Conservation (phyloP, 2,329 filamentous ascomycete species). For the Coniochaeta prunicola region DNA sequence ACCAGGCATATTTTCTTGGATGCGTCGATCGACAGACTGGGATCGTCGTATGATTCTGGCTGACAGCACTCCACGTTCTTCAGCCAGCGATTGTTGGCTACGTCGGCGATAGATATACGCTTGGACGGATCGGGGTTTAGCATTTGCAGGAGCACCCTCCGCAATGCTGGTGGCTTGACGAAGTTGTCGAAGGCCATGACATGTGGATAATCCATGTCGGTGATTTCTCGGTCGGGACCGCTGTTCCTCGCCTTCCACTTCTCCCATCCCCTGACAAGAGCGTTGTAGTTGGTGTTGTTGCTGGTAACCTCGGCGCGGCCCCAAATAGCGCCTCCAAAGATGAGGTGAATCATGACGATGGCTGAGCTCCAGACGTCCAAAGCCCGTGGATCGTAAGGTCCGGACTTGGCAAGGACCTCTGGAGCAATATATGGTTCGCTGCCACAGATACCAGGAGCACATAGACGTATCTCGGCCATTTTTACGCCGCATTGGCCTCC, state of each 20-base stretch:
- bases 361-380: slow-evolving; percentile 83
- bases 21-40: slow-evolving; percentile 52
- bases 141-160: slow-evolving; percentile 71
- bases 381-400: slow-evolving; percentile 63
- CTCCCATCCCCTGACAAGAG: slow-evolving; percentile 60
- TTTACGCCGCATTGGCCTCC: slow-evolving; percentile 66
- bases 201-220: slow-evolving; percentile 58
- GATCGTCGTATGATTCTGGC: slow-evolving; percentile 61
- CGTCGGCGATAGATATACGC: slow-evolving; percentile 62
- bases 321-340: slow-evolving; percentile 69
- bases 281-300: slow-evolving; percentile 53
- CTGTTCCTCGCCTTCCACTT: slow-evolving; percentile 54
- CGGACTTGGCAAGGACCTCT: slow-evolving; percentile 66
- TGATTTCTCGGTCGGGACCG: slow-evolving; percentile 26
- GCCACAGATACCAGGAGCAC: slow-evolving; percentile 74
- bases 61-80: slow-evolving; percentile 74
- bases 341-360: slow-evolving; percentile 74
- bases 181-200: slow-evolving; percentile 57
- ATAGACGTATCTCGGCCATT: slow-evolving; percentile 65
- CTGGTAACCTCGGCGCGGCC: slow-evolving; percentile 49
- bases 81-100: slow-evolving; percentile 65
- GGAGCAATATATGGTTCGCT: slow-evolving; percentile 83
- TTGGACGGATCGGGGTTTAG: slow-evolving; percentile 68
- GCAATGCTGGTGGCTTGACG: slow-evolving; percentile 60
- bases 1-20: slow-evolving; percentile 44